Conservation (phyloP, 495 filamentous ascomycete genomes). For the Xeromyces bisporus region DNA sequence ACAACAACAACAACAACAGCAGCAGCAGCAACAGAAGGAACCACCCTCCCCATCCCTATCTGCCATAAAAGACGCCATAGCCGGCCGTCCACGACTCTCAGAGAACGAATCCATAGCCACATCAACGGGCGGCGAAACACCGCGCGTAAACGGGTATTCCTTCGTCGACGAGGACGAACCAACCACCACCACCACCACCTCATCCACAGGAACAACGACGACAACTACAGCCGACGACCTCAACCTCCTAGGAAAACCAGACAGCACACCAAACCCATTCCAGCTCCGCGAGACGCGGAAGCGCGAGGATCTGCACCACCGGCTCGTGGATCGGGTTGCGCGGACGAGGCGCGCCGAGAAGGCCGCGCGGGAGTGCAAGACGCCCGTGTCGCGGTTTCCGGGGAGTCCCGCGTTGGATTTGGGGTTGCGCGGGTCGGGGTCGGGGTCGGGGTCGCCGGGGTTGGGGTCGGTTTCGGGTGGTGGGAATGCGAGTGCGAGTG, state of each 20-base stretch:
- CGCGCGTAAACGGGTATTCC: conserved; percentile 77
- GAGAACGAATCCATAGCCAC: conserved; percentile 48
- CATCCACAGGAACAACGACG: too few relatives aligned
- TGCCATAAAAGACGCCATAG: conserved; percentile 72
- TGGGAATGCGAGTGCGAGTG: too few relatives aligned
- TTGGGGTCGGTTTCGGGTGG: too few relatives aligned
- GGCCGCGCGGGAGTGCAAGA: conserved; percentile 29
- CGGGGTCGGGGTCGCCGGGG: conserved; percentile 64
- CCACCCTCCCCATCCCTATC: conserved; percentile 71
- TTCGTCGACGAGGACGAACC: conserved; percentile 79
- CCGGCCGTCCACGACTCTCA: conserved; percentile 46
- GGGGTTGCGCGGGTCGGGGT: conserved; percentile 30
- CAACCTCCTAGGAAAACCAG: conserved; percentile 36
- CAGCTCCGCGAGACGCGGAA: conserved; percentile 56
- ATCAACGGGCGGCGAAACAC: conserved; percentile 64
- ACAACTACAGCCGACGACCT: conserved; percentile 15
- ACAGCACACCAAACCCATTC: conserved; percentile 64
- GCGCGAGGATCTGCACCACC: conserved; percentile 70
- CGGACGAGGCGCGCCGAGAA: conserved; percentile 50
- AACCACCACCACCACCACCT: conserved; percentile 8
- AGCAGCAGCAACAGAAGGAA: conserved; percentile 15
- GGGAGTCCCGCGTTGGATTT: conserved; percentile 50
- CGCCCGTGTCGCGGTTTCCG: conserved; percentile 52
- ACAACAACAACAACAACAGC: conserved; percentile 9
- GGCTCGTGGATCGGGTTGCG: conserved; percentile 75